Evolutionary conservation across 1,284 basidiomycete genomes (phyloP).

Genomic region (Ustilago loliicola): DNA sequence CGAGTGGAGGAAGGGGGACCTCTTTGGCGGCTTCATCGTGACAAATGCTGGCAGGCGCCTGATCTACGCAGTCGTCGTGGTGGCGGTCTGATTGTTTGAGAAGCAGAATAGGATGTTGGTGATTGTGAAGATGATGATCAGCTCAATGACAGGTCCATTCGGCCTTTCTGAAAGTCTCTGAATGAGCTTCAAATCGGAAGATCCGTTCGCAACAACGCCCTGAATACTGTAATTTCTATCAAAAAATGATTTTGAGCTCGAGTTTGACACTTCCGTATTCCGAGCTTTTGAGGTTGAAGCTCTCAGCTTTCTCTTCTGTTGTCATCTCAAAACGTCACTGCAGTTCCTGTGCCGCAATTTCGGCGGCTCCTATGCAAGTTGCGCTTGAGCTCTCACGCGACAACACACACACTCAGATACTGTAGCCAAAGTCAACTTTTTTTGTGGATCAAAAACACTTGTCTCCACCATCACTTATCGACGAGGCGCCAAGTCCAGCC

Average conservation of each 20-base stretch:
- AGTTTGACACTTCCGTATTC: constrained; percentile 39
- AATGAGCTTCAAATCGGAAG: constrained; percentile 2
- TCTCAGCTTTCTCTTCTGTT: background rate
- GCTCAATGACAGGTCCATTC: constrained; percentile 1
- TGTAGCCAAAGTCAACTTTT: background rate
- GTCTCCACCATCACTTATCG: constrained; percentile 2
- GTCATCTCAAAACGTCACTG: background rate
- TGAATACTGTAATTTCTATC: background rate
- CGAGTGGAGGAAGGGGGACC: constrained; percentile 50
- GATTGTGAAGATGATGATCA: constrained; percentile 1
- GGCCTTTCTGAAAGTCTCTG: background rate
- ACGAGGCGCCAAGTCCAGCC: background rate
- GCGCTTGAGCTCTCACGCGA: constrained; percentile 23
- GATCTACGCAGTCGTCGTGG: background rate
- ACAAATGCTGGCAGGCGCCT: background rate
- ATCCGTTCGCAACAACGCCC: background rate
- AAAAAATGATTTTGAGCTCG: background rate
- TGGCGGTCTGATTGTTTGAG: background rate
- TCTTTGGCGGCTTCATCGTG: constrained; percentile 51
- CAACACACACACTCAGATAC: constrained; percentile 2
- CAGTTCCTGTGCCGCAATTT: background rate
- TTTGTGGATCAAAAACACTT: background rate
- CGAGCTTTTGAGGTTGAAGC: constrained; percentile 10
- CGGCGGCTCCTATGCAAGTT: background rate
- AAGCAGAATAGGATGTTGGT: background rate